phyloP scores from a whole-genome alignment of 176 grass and related monocot species.

The Cenchrus fungigraminus region DNA sequence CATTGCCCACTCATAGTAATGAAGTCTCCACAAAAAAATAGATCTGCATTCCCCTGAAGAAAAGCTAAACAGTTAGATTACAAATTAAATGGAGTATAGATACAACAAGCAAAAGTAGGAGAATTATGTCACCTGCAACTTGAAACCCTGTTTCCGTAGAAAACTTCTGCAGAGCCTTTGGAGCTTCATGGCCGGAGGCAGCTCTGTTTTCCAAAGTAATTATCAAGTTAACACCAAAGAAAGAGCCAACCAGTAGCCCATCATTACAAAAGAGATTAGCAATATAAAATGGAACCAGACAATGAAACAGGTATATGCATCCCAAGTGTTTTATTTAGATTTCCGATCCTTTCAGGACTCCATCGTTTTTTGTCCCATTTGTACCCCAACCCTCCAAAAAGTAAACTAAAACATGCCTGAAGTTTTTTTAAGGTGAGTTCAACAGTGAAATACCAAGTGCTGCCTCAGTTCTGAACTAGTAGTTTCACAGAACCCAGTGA shows the following conservation, averaged over 20 bases:
- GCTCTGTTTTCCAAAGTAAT: conserved; percentile 63
- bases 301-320: background rate
- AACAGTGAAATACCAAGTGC: background rate
- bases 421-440: conserved; percentile 13
- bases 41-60: conserved; percentile 65
- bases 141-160: conserved; percentile 81
- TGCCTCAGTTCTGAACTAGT: conserved; percentile 27
- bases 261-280: conserved; percentile 28
- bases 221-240: conserved; percentile 28
- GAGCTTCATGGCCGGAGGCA: conserved; percentile 70
- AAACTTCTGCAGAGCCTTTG: conserved; percentile 68
- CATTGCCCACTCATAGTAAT: conserved; percentile 94
- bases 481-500: conserved; percentile 23
- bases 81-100: conserved; percentile 21
- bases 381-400: background rate
- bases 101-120: conserved; percentile 26
- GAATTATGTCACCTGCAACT: conserved; percentile 62
- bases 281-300: conserved; percentile 19
- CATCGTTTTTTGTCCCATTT: conserved; percentile 9
- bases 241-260: background rate
- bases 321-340: background rate
- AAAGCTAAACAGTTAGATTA: conserved; percentile 20
- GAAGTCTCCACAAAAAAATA: conserved; percentile 72
- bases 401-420: background rate
- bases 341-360: conserved; percentile 9